Conservation (phyloP, 768 basidiomycete species). For the Tylopilus sp. region DNA sequence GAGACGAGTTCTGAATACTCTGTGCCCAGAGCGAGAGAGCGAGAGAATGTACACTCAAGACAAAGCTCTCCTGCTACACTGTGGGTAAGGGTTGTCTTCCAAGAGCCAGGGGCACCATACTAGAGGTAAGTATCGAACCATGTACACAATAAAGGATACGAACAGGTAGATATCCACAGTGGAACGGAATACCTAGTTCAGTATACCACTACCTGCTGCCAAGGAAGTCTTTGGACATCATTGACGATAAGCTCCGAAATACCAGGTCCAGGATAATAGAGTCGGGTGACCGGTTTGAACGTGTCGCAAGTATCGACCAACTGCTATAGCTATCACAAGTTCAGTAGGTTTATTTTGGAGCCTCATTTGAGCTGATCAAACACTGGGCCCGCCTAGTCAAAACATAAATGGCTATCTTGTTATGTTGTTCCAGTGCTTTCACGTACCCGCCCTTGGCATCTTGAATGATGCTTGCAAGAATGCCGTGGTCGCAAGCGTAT, state of each 20-base stretch:
- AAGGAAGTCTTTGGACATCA: slow-evolving; percentile 71
- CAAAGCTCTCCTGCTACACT: slow-evolving; percentile 74
- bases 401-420: slow-evolving; percentile 51
- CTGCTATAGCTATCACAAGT: slow-evolving; percentile 27
- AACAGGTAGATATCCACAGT: slow-evolving; percentile 71
- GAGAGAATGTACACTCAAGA: slow-evolving; percentile 73
- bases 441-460: slow-evolving; percentile 53
- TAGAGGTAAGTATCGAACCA: slow-evolving; percentile 16
- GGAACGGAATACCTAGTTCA: slow-evolving; percentile 76
- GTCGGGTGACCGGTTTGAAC: slow-evolving; percentile 60
- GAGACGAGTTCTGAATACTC: slow-evolving; percentile 55
- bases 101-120: slow-evolving; percentile 74
- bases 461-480: slow-evolving; percentile 51
- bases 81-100: slow-evolving; percentile 78
- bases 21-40: slow-evolving; percentile 51
- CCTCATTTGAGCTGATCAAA: not conserved
- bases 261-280: slow-evolving; percentile 74
- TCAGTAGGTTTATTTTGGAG: not conserved
- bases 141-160: slow-evolving; percentile 4
- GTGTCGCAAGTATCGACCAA: slow-evolving; percentile 55
- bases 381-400: slow-evolving; percentile 40
- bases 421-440: slow-evolving; percentile 48
- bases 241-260: slow-evolving; percentile 60
- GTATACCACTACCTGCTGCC: slow-evolving; percentile 68
- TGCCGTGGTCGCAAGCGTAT: slow-evolving; percentile 39